phyloP scores from a whole-genome alignment of 352 stramenopile genomes.

The Thraustochytrium striatum region DNA sequence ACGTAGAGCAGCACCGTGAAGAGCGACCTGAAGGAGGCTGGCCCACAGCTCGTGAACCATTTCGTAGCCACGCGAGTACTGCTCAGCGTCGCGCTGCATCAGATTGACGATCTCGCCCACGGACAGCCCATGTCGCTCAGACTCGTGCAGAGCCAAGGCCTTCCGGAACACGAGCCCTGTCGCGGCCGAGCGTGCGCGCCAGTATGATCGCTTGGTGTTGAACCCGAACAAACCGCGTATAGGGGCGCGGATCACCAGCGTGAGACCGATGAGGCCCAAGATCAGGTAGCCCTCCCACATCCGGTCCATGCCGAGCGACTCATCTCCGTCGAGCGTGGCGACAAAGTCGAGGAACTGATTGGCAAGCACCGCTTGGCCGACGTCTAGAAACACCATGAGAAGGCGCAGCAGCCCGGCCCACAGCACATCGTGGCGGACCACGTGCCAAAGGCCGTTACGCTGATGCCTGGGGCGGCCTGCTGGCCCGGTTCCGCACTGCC shows the following conservation, averaged over 20 bases:
- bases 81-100: background rate
- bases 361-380: conserved; percentile 1
- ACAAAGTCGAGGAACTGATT: conserved; percentile 6
- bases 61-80: background rate
- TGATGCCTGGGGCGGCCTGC: too few relatives aligned
- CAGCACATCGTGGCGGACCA: background rate
- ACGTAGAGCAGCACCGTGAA: background rate
- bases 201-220: too few relatives aligned
- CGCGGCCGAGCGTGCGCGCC: too few relatives aligned
- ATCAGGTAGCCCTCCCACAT: too few relatives aligned
- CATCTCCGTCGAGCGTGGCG: background rate
- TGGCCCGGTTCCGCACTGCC: too few relatives aligned
- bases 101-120: conserved; percentile 51
- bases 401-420: background rate
- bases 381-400: background rate
- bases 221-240: too few relatives aligned
- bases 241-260: too few relatives aligned
- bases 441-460: background rate
- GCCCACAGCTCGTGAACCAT: background rate
- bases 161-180: background rate
- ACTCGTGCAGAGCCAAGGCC: background rate
- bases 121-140: conserved; percentile 49
- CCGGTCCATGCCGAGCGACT: too few relatives aligned
- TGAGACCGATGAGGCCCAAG: too few relatives aligned
- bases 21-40: background rate